These are phyloP conservation scores for Ascosphaera apis DNA, from an alignment of 2,329 filamentous ascomycete species.

Conservation along the genomic window DNA sequence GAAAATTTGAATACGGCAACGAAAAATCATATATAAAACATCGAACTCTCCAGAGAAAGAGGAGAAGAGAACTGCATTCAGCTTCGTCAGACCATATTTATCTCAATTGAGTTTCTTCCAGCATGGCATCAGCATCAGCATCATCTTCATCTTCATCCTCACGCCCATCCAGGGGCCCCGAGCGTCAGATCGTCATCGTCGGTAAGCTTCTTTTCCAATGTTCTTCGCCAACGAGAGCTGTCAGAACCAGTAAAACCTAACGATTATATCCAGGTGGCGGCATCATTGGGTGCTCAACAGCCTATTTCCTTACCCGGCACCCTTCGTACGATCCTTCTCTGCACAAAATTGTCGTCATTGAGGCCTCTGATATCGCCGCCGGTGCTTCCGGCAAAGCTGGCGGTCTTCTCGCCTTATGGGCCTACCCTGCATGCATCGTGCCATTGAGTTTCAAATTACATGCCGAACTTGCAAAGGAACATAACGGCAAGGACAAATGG, in stretches of 20 bases:
- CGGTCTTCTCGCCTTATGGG: slow-evolving; percentile 74
- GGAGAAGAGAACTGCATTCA: too few species aligned
- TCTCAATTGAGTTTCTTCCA: neutral
- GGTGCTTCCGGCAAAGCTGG: slow-evolving; percentile 90
- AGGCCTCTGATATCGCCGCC: slow-evolving; percentile 67
- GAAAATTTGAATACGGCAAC: too few species aligned
- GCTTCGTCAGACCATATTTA: neutral
- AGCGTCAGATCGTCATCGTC: slow-evolving; percentile 19
- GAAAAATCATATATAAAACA: too few species aligned
- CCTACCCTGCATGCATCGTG: slow-evolving; percentile 65
- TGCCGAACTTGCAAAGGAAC: slow-evolving; percentile 59
- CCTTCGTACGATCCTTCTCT: slow-evolving; percentile 50
- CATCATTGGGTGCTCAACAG: slow-evolving; percentile 76
- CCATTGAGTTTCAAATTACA: slow-evolving; percentile 70
- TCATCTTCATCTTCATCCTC: slow-evolving; percentile 5
- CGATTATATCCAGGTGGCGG: slow-evolving; percentile 56
- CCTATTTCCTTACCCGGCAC: slow-evolving; percentile 78
- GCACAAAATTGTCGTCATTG: slow-evolving; percentile 65
- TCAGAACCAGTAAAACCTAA: too few species aligned
- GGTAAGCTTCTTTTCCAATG: slow-evolving; percentile 11
- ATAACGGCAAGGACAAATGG: slow-evolving; percentile 58
- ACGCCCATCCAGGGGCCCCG: slow-evolving; percentile 9
- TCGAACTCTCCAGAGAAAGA: too few species aligned
- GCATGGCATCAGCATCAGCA: neutral
- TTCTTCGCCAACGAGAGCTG: too few species aligned